Base-by-base conservation (phyloP, 2,329 filamentous ascomycete genomes). In the Penicillium palitans region DNA sequence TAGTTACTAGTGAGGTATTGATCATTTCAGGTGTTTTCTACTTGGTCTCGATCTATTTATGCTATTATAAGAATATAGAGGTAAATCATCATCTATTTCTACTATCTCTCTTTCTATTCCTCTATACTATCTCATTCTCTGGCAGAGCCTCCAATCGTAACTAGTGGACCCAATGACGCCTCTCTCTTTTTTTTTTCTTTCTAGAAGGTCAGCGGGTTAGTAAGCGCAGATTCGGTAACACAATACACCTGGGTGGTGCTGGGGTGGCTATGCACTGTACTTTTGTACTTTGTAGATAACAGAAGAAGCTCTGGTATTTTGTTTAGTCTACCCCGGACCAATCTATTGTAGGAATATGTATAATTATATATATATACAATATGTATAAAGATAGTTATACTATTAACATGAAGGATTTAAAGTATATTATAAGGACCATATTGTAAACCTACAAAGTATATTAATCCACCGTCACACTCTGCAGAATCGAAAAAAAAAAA, bases 201-300 rank as follows among this genome's bases (percentile, higher is more conserved):
- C 63, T 68, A 66, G 66, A 68, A 68, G 65, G 59, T 40, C 61
- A 61, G 62, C 55, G 25, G 31, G 48, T 67, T 60, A 66, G 40
- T 65, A 49, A 66, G 51, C 57, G 17, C 31, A 33, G 54, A 49
- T 55, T 57, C 49, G 27, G 49, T 57, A 48, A 52, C 55, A 44
- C 37, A 10, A 47, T 25, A 49, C 31, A 49, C 15, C 41, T 42
- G 21, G 37, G 35, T 17, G 13, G 9, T 40, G 4, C 37, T 19
- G n/a, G 19, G 19, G 45, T 33, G 46, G 46, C n/a, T 47, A 47
- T 31, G 45, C 27, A 31, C 27, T 17, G 4, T 21, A 21, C 19
- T 21, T 21, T 21, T 21, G 19, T 21, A 21, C 19, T 21, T 21
- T 21, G 19, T 9, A 44, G 15, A 44, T 10, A 25, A 44, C 41